These are phyloP conservation scores for Vanilla planifolia DNA, from an alignment of 106 monocot genomes.

Conservation along the genomic window DNA sequence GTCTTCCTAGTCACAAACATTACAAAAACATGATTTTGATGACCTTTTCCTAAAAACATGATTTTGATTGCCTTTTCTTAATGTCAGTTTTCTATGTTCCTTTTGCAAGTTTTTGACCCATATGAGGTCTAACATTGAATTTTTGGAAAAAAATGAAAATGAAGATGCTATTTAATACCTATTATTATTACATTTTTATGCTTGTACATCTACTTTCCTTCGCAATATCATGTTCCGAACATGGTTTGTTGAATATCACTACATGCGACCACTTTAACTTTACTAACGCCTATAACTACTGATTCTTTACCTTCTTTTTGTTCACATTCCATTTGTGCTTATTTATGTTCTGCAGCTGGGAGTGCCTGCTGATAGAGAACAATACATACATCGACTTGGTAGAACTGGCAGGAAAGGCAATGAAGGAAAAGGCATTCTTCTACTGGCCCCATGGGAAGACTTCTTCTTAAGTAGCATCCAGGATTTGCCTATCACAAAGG, in stretches of 20 bases:
- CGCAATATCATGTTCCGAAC: not conserved
- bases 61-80: too few relatives aligned
- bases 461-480: constrained; percentile 56
- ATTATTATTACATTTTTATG: not conserved
- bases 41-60: too few relatives aligned
- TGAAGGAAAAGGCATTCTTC: constrained; percentile 59
- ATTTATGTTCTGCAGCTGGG: constrained; percentile 42
- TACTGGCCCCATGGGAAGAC: constrained; percentile 80
- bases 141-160: too few relatives aligned
- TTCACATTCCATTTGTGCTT: not conserved
- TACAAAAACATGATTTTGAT: too few relatives aligned
- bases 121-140: too few relatives aligned
- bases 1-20: too few relatives aligned
- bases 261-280: too few relatives aligned
- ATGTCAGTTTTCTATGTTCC: not conserved
- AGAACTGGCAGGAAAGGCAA: constrained; percentile 81
- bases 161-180: too few relatives aligned
- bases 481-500: constrained; percentile 57
- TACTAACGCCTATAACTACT: too few relatives aligned
- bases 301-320: not conserved
- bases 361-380: constrained; percentile 76
- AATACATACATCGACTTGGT: constrained; percentile 84
- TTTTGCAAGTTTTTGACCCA: not conserved
- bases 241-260: not conserved
- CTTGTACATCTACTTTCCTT: not conserved